Percentiles rank a stretch among this genome's conserved stretches.
phyloP scores from a whole-genome alignment of 768 basidiomycete genomes.

The Psilocybe tampanensis region DNA sequence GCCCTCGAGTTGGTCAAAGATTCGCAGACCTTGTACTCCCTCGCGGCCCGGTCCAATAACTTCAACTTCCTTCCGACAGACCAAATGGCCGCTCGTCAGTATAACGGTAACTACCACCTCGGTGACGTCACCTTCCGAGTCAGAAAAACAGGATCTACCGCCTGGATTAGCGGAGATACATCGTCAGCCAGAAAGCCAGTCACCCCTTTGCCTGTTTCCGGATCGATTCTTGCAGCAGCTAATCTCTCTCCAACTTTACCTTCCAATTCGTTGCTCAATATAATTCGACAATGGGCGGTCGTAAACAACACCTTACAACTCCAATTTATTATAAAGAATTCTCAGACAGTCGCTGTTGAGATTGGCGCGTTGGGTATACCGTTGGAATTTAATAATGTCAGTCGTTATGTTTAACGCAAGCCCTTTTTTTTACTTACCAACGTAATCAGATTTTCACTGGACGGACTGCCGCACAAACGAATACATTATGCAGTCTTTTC shows the following conservation, averaged over 20 bases:
- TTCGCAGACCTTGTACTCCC: slow-evolving; percentile 58
- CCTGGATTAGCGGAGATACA: slow-evolving; percentile 50
- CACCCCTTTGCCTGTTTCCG: slow-evolving; percentile 38
- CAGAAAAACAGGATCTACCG: slow-evolving; percentile 43
- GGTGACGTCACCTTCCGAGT: slow-evolving; percentile 59
- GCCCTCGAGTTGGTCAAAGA: slow-evolving; percentile 52
- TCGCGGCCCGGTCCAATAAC: slow-evolving; percentile 35
- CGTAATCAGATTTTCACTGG: slow-evolving; percentile 52
- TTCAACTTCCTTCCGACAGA: slow-evolving; percentile 58
- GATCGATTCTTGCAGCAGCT: slow-evolving; percentile 49
- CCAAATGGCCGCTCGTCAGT: slow-evolving; percentile 48
- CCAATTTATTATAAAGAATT: slow-evolving; percentile 52
- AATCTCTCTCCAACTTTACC: slow-evolving; percentile 52
- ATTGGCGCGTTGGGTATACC: slow-evolving; percentile 57
- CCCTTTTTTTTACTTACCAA: not conserved
- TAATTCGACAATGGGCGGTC: slow-evolving; percentile 55
- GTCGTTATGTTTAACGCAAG: slow-evolving; percentile 13
- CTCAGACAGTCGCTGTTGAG: slow-evolving; percentile 47
- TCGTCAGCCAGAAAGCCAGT: slow-evolving; percentile 43
- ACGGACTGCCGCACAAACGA: slow-evolving; percentile 52
- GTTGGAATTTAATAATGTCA: slow-evolving; percentile 58
- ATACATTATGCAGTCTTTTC: slow-evolving; percentile 53
- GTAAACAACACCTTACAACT: slow-evolving; percentile 43
- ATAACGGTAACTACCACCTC: slow-evolving; percentile 54
- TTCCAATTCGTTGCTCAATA: slow-evolving; percentile 42